Percentiles rank a stretch among this genome's conserved stretches.
These are phyloP conservation scores for Fusarium brachygibbosum DNA, from an alignment of 2,329 filamentous ascomycete species.

Conservation along the genomic window DNA sequence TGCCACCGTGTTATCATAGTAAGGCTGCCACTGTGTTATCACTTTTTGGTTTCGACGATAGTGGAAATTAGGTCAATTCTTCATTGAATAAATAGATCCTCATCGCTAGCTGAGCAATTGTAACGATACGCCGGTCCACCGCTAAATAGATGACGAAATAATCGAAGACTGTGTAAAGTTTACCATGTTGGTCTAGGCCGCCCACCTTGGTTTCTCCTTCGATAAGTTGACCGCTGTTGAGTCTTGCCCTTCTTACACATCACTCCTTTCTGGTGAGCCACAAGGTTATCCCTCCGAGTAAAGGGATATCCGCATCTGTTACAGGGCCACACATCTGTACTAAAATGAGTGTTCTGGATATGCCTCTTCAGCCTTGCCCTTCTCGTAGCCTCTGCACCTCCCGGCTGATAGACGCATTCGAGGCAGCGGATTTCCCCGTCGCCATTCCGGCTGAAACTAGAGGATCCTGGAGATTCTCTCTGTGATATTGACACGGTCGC, in stretches of 20 bases:
- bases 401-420: too few relatives aligned
- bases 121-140: too few relatives aligned
- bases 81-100: too few relatives aligned
- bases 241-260: background rate
- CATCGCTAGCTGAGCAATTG: too few relatives aligned
- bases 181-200: background rate
- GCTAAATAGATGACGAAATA: too few relatives aligned
- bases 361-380: rapidly evolving
- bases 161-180: background rate
- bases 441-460: too few relatives aligned
- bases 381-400: background rate
- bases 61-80: rapidly evolving
- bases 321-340: rapidly evolving
- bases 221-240: rapidly evolving
- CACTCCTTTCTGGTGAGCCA: background rate
- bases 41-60: rapidly evolving
- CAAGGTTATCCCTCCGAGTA: background rate
- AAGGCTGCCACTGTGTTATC: background rate
- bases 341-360: background rate
- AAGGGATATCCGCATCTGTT: rapidly evolving
- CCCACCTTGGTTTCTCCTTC: too few relatives aligned
- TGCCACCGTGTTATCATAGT: rapidly evolving
- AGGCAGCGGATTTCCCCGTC: too few relatives aligned
- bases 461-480: too few relatives aligned
- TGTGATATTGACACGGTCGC: too few relatives aligned